Percentiles rank a stretch among this genome's conserved stretches.
Evolutionary conservation across 805 yeast species (phyloP).

Genomic region (Ogataea populi-albae): DNA sequence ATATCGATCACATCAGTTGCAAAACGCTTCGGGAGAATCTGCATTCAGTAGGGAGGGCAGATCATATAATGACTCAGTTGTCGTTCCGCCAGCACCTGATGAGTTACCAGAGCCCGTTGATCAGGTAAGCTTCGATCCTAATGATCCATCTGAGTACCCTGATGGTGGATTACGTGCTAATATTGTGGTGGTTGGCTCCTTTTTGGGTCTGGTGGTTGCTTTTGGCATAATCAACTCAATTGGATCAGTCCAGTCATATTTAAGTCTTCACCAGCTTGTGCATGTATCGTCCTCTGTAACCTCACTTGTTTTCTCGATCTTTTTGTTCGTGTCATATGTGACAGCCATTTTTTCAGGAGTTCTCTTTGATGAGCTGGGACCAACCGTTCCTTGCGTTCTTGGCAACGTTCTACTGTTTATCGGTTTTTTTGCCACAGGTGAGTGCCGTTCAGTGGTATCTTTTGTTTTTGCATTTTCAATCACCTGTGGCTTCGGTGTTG

Average conservation of each 20-base stretch:
- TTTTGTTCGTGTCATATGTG: constrained; percentile 44
- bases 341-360: constrained; percentile 39
- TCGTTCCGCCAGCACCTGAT: not conserved
- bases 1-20: no score
- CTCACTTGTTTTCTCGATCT: constrained; percentile 64
- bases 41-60: no score
- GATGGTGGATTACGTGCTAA: constrained; percentile 53
- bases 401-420: constrained; percentile 34
- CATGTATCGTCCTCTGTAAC: constrained; percentile 43
- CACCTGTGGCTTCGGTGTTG: constrained; percentile 40
- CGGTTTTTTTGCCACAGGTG: constrained; percentile 40
- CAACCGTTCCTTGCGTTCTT: constrained; percentile 33
- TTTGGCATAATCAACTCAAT: constrained; percentile 60
- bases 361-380: constrained; percentile 41
- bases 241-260: constrained; percentile 61
- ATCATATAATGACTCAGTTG: not conserved
- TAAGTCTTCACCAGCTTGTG: constrained; percentile 48
- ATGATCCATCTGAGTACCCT: constrained; percentile 34
- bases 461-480: constrained; percentile 47
- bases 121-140: constrained; percentile 1
- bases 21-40: no score
- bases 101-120: no score
- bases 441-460: constrained; percentile 40
- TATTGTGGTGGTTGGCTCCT: constrained; percentile 46
- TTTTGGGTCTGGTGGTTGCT: constrained; percentile 50